Base-by-base conservation (phyloP, 2,329 filamentous ascomycete species). In the Penicillium verrucosum region DNA sequence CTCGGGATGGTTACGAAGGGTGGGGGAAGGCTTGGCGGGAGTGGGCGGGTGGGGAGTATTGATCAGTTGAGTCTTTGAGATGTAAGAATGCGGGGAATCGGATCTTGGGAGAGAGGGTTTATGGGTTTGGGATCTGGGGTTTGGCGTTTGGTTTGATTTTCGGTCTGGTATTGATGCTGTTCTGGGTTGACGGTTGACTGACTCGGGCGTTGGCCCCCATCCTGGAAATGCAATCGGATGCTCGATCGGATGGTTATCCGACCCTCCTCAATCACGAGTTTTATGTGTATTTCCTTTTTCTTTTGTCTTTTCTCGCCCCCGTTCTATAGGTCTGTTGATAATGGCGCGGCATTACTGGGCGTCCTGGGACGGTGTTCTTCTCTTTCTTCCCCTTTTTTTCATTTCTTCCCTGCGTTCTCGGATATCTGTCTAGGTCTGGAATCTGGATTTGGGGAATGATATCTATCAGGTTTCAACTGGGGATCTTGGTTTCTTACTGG, bases 1-100 rank as follows among this genome's bases (percentile, higher is more conserved):
- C 60, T 81, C 7, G 78, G 78, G 4, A 75, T 80, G 73, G 78
- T 80, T 23, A 78, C 75, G 5, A 77, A 74, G 56, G 74, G 73
- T 7, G 74, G 74, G 42, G 76, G 74, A 34, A 65, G 75, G 48
- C 63, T 76, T 44, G 77, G 73, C 9, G 75, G 73, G 16, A 71
- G 72, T 51, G 73, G 71, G 21, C 64, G 77, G 57, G 75, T 78
- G 9, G 75, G 76, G 40, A 81, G 78, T 62, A 70, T 80, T 60
- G 78, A 81, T 66, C 75, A 79, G 63, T 65, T 81, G 66, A 81
- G 78, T 68, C 64, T 81, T 57, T 80, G 65, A 75, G 23, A 30
- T 23, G 8, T n/a, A 25, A 23, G 14, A 34, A 34, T 36, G 44
- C 36, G 14, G 14, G 18, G 5, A 4, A 34, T 23, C 5, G 18